phyloP scores from a whole-genome alignment of 768 basidiomycete genomes.

The Xanthoconium stramineum region DNA sequence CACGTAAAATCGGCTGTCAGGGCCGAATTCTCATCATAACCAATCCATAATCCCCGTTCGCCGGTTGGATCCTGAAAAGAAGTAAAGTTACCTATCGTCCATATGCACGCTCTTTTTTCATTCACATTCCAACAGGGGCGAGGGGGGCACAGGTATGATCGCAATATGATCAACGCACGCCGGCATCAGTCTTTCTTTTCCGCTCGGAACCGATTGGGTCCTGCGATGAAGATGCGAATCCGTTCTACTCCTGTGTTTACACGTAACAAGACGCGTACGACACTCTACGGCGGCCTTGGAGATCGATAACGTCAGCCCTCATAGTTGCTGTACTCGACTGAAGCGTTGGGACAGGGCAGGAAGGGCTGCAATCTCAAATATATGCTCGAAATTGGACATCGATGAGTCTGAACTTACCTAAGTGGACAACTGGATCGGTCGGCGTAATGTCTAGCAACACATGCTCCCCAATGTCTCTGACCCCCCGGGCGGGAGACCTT shows the following conservation, averaged over 20 bases:
- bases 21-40: conserved; percentile 9
- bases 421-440: background rate
- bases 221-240: conserved; percentile 1
- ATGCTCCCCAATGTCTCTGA: background rate
- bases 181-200: conserved; percentile 3
- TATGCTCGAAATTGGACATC: background rate
- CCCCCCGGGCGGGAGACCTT: background rate
- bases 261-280: conserved; percentile 9
- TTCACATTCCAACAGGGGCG: conserved; percentile 1
- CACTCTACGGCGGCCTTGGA: background rate
- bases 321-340: background rate
- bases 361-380: background rate
- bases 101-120: background rate
- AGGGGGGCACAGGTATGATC: background rate
- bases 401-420: background rate
- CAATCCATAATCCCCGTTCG: conserved; percentile 7
- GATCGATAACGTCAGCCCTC: background rate
- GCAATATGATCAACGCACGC: conserved; percentile 8
- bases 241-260: background rate
- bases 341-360: background rate
- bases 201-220: conserved; percentile 14
- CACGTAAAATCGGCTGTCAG: conserved; percentile 22
- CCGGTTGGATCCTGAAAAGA: background rate
- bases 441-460: background rate
- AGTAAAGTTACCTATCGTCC: background rate